These are phyloP conservation scores for Cryptococcus jaspeensis DNA, from an alignment of 1,284 basidiomycete species.

Conservation along the genomic window DNA sequence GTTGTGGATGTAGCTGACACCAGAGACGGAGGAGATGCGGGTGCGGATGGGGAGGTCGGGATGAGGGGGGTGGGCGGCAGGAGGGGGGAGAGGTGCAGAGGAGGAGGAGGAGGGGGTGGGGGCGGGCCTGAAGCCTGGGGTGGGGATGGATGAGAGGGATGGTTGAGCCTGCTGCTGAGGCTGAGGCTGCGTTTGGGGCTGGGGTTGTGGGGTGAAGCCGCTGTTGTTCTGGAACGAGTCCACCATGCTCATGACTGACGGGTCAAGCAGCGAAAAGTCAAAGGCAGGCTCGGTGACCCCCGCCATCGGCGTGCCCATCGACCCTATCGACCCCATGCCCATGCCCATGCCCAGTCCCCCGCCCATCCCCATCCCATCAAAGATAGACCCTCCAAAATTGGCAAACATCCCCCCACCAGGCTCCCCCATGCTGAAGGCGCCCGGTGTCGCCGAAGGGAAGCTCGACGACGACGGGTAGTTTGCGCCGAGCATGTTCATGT, in stretches of 20 bases:
- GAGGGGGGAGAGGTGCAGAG: background rate
- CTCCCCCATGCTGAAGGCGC: too few species aligned
- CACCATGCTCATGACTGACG: constrained; percentile 32
- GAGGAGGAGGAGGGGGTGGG: background rate
- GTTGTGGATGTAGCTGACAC: too few species aligned
- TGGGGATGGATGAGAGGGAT: background rate
- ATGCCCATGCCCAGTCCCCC: background rate
- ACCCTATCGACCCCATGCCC: background rate
- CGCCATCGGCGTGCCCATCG: too few species aligned
- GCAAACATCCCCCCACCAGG: constrained; percentile 5
- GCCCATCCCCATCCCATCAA: constrained; percentile 5
- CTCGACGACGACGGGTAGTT: background rate
- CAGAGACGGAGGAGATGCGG: background rate
- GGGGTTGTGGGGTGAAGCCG: background rate
- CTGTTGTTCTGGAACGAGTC: constrained; percentile 21
- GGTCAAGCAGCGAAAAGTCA: constrained; percentile 41
- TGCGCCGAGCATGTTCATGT: constrained; percentile 15
- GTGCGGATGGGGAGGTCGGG: constrained; percentile 4
- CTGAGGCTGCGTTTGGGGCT: background rate
- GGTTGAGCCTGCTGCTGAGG: background rate
- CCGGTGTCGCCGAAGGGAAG: background rate
- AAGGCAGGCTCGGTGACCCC: constrained; percentile 12
- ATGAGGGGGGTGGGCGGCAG: background rate
- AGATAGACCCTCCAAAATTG: constrained; percentile 20
- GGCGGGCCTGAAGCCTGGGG: background rate